A percentile compares a stretch with the other conserved stretches of the same genome.
These are phyloP conservation scores for Globisporangium megalacanthum DNA, from an alignment of 352 stramenopile species.

Conservation along the genomic window DNA sequence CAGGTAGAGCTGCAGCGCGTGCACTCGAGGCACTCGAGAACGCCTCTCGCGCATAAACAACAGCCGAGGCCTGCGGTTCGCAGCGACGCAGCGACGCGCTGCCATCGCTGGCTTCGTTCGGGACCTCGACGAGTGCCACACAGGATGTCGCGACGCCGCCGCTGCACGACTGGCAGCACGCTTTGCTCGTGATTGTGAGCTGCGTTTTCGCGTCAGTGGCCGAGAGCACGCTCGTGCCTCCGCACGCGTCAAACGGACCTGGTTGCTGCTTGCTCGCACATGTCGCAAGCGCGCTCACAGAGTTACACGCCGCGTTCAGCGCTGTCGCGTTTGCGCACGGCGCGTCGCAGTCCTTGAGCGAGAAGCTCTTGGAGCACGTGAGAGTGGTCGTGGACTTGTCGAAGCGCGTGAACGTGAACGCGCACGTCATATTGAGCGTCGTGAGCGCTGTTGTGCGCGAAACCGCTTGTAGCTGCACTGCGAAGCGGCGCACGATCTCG, in stretches of 20 bases:
- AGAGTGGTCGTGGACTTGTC: conserved; percentile 9
- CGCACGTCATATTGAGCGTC: conserved; percentile 11
- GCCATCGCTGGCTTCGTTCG: background rate
- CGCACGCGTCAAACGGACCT: conserved; percentile 3
- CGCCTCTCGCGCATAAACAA: background rate
- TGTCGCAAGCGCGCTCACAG: background rate
- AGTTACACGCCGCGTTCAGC: background rate
- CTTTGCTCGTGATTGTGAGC: background rate
- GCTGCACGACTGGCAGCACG: conserved; percentile 11
- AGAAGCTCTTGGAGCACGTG: conserved; percentile 15
- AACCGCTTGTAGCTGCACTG: conserved; percentile 5
- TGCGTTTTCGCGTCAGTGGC: conserved; percentile 3
- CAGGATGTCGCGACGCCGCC: background rate
- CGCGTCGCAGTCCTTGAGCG: conserved; percentile 20
- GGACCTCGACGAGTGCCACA: background rate
- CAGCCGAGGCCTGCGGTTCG: background rate
- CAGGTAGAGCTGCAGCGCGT: background rate
- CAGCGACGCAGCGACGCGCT: conserved; percentile 5
- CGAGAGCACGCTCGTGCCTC: conserved; percentile 2
- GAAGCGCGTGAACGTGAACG: conserved; percentile 14
- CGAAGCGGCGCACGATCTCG: conserved; percentile 8
- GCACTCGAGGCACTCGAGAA: background rate
- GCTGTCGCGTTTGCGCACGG: conserved; percentile 12
- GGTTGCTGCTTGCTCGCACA: background rate
- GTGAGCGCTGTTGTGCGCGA: conserved; percentile 12